phyloP scores from a whole-genome alignment of 2,329 filamentous ascomycete species.

The Eutypa lata region DNA sequence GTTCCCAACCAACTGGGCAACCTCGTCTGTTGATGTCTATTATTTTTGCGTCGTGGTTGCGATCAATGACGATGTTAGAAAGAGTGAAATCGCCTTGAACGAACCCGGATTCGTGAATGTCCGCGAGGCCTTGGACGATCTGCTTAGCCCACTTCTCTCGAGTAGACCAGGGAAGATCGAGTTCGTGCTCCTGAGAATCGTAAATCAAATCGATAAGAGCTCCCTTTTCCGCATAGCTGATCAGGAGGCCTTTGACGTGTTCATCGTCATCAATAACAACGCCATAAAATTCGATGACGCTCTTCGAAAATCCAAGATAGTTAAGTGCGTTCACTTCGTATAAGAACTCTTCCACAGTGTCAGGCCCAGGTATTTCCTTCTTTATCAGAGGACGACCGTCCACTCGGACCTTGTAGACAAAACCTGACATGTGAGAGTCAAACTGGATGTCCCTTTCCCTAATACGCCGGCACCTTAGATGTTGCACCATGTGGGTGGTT shows the following conservation, averaged over 20 bases:
- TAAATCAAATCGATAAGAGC: constrained; percentile 90
- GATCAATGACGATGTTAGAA: constrained; percentile 93
- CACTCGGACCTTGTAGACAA: constrained; percentile 88
- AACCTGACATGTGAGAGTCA: constrained; percentile 90
- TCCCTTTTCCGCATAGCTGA: constrained; percentile 82
- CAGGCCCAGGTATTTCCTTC: constrained; percentile 95
- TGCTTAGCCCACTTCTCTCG: constrained; percentile 87
- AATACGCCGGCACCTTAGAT: constrained; percentile 64
- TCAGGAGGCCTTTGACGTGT: constrained; percentile 83
- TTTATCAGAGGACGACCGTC: constrained; percentile 75
- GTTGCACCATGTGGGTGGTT: constrained; percentile 66
- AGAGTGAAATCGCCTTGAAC: constrained; percentile 97
- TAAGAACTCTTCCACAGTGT: constrained; percentile 92
- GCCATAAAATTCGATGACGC: constrained; percentile 83
- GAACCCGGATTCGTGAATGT: constrained; percentile 93
- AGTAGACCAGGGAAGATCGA: constrained; percentile 62
- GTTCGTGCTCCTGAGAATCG: constrained; percentile 60
- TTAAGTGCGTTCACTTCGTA: constrained; percentile 97
- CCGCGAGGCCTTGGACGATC: constrained; percentile 82
- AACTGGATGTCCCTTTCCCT: constrained; percentile 76
- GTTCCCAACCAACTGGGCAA: constrained; percentile 98
- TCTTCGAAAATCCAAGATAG: constrained; percentile 65
- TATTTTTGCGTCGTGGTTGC: constrained; percentile 81
- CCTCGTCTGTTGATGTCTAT: constrained; percentile 97
- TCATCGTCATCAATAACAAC: constrained; percentile 78